Evolutionary conservation across 176 grass and related monocot species (phyloP).

Genomic region (Paspalum vaginatum): DNA sequence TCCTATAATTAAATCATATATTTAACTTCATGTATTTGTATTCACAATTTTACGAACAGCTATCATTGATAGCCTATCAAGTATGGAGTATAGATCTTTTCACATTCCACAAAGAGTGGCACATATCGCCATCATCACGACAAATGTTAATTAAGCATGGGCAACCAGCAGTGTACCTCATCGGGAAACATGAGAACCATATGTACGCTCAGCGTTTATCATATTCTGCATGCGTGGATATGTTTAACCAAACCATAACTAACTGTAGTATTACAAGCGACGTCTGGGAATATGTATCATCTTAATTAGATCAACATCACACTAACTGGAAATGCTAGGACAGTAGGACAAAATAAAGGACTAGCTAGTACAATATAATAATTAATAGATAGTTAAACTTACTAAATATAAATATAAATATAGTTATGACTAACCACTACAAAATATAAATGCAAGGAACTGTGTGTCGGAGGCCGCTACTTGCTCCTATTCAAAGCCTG

Average conservation of each 20-base stretch:
- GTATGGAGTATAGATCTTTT: too few relatives aligned
- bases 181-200: background rate
- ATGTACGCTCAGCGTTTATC: background rate
- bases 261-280: background rate
- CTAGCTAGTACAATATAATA: too few relatives aligned
- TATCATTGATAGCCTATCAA: too few relatives aligned
- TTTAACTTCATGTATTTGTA: too few relatives aligned
- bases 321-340: background rate
- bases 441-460: background rate
- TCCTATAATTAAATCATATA: too few relatives aligned
- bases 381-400: background rate
- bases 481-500: background rate
- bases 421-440: background rate
- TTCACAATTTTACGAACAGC: too few relatives aligned
- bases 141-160: background rate
- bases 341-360: too few relatives aligned
- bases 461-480: background rate
- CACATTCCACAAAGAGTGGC: background rate
- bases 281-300: background rate
- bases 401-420: too few relatives aligned
- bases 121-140: slow-evolving; percentile 11
- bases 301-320: background rate
- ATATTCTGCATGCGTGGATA: background rate
- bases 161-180: background rate
- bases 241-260: background rate